Conservation (phyloP, 2,329 filamentous ascomycete genomes). For the Dothidotthia symphoricarpi region DNA sequence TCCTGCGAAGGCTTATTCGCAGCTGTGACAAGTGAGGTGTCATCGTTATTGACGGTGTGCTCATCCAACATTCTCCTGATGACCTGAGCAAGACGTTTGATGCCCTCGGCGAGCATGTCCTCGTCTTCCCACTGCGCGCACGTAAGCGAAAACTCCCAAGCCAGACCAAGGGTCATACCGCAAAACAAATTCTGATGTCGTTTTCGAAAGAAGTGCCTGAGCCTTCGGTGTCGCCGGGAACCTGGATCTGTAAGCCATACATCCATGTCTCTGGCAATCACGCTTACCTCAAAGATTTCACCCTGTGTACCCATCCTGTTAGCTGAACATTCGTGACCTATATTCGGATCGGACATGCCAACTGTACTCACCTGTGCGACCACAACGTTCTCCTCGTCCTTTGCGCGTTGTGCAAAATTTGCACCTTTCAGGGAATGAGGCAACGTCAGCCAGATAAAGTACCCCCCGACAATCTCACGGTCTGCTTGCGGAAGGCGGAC, state of each 20-base stretch:
- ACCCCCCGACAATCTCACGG: conserved; percentile 66
- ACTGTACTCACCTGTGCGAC: conserved; percentile 53
- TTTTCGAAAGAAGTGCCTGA: conserved; percentile 55
- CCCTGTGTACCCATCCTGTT: conserved; percentile 51
- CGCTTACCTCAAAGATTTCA: conserved; percentile 60
- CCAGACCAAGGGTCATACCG: conserved; percentile 14
- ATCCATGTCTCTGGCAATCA: conserved; percentile 43
- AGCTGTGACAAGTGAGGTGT: conserved; percentile 8
- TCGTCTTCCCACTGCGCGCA: conserved; percentile 58
- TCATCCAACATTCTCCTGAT: conserved; percentile 42
- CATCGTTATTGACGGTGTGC: conserved; percentile 18
- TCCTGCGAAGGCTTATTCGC: conserved; percentile 11
- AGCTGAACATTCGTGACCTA: conserved; percentile 13
- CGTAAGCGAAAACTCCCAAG: conserved; percentile 6
- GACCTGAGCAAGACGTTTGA: conserved; percentile 60
- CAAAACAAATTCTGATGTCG: conserved; percentile 44
- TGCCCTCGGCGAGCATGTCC: conserved; percentile 63
- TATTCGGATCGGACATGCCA: conserved; percentile 1
- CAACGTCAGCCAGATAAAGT: conserved; percentile 78
- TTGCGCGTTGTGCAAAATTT: conserved; percentile 58
- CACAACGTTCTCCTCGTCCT: conserved; percentile 63
- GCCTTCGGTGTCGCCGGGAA: conserved; percentile 48
- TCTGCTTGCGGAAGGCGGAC: conserved; percentile 50
- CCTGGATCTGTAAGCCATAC: conserved; percentile 22
- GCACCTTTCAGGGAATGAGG: conserved; percentile 54